Evolutionary conservation across 768 basidiomycete genomes (phyloP).

Genomic region (Mycena kentingensis): DNA sequence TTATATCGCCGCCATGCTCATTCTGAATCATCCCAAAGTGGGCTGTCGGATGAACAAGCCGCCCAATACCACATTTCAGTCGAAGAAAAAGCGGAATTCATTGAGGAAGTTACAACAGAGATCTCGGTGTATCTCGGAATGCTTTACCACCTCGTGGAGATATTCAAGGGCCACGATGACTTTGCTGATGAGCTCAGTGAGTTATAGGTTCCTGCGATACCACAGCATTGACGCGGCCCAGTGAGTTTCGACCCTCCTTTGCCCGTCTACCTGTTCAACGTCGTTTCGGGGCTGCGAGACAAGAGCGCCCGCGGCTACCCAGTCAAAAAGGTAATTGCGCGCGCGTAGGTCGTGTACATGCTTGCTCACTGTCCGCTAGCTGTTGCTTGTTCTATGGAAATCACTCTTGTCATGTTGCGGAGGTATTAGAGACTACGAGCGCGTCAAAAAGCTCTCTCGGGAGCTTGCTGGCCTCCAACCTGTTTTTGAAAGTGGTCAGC

Average conservation of each 20-base stretch:
- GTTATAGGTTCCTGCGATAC: conserved; percentile 31
- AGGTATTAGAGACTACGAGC: conserved; percentile 81
- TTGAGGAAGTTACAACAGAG: conserved; percentile 91
- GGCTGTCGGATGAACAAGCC: conserved; percentile 74
- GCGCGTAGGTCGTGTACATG: not conserved
- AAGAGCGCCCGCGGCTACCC: conserved; percentile 95
- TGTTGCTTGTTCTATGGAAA: conserved; percentile 94
- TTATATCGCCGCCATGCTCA: conserved; percentile 1
- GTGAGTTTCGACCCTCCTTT: conserved; percentile 96
- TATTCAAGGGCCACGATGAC: conserved; percentile 90
- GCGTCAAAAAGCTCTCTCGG: conserved; percentile 82
- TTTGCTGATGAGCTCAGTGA: conserved; percentile 96
- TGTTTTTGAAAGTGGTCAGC: conserved; percentile 45
- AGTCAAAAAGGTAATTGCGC: conserved; percentile 79
- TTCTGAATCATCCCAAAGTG: conserved; percentile 43
- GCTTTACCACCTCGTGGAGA: conserved; percentile 92
- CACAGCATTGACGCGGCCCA: conserved; percentile 33
- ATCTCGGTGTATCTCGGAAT: conserved; percentile 93
- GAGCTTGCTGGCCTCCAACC: conserved; percentile 81
- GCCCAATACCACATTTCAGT: conserved; percentile 68
- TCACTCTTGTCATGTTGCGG: conserved; percentile 89
- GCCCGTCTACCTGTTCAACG: conserved; percentile 87
- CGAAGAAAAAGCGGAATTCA: conserved; percentile 72
- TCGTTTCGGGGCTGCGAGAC: conserved; percentile 88
- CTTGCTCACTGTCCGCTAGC: conserved; percentile 43